Conservation (phyloP, 352 stramenopile genomes). For the Globisporangium viniferum region DNA sequence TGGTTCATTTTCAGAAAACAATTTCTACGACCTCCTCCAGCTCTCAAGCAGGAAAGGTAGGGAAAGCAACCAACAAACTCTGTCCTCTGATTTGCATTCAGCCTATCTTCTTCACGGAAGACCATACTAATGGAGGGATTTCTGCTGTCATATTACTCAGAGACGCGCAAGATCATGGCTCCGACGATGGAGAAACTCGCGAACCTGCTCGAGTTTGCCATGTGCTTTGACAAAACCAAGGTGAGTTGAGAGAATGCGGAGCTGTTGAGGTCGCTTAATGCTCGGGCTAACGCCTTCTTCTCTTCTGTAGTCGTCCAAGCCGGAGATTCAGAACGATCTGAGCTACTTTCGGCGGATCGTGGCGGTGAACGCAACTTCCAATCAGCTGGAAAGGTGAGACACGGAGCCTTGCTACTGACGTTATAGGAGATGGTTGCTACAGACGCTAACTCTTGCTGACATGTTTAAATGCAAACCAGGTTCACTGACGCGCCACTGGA, state of each 20-base stretch:
- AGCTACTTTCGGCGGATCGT: conserved; percentile 55
- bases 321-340: conserved; percentile 61
- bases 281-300: background rate
- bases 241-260: background rate
- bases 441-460: background rate
- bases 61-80: background rate
- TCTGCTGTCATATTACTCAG: background rate
- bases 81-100: background rate
- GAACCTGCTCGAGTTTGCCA: conserved; percentile 48
- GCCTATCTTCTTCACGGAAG: too few species aligned
- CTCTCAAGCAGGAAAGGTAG: conserved; percentile 51
- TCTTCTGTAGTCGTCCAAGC: conserved; percentile 26
- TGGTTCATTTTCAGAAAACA: conserved; percentile 26
- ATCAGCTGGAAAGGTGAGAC: conserved; percentile 46
- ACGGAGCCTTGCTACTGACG: background rate
- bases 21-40: conserved; percentile 42
- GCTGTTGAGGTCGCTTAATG: background rate
- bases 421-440: background rate
- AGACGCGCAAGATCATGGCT: conserved; percentile 32
- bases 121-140: too few species aligned
- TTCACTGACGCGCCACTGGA: conserved; percentile 42
- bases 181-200: conserved; percentile 49
- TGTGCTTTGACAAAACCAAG: conserved; percentile 57
- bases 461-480: conserved; percentile 12
- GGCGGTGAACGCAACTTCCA: conserved; percentile 30